Percentiles rank a stretch among this genome's conserved stretches.
These are phyloP conservation scores for Microsporum ferrugineum DNA, from an alignment of 2,329 filamentous ascomycete species.

Conservation along the genomic window DNA sequence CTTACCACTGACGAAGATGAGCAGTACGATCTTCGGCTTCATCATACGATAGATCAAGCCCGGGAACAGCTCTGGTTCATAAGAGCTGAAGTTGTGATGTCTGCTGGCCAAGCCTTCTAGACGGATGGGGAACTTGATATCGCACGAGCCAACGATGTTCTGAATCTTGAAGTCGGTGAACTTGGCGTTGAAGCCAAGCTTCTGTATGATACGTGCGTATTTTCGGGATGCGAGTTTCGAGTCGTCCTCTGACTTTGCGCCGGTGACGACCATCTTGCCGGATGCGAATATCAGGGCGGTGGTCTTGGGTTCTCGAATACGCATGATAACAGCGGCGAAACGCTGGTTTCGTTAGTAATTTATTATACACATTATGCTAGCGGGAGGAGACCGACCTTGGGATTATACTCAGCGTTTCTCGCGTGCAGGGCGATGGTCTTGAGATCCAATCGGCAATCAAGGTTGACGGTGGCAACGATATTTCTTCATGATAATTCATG, in stretches of 20 bases:
- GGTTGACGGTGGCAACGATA: conserved; percentile 96
- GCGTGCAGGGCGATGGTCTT: conserved; percentile 98
- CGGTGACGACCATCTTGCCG: conserved; percentile 98
- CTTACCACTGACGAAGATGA: conserved; percentile 97
- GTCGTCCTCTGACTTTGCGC: conserved; percentile 95
- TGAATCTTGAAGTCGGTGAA: conserved; percentile 99
- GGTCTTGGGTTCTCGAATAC: conserved; percentile 97
- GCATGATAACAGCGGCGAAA: conserved; percentile 99
- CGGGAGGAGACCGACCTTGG: conserved; percentile 55
- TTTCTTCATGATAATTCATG: conserved; percentile 53
- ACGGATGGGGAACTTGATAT: conserved; percentile 98
- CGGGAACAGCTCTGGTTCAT: conserved; percentile 96
- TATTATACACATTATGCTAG: conserved; percentile 10
- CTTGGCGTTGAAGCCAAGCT: conserved; percentile 98
- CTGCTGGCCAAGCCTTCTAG: conserved; percentile 89
- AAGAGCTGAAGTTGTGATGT: conserved; percentile 99
- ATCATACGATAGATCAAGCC: conserved; percentile 99
- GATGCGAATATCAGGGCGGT: conserved; percentile 96
- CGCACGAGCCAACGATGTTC: conserved; percentile 97
- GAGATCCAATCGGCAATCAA: conserved; percentile 91
- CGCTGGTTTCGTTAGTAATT: conserved; percentile 50
- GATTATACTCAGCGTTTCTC: conserved; percentile 96
- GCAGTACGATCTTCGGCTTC: conserved; percentile 95
- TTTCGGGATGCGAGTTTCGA: conserved; percentile 94
- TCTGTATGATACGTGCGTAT: conserved; percentile 98